Conservation (phyloP, 305 asterid genomes). For the Fraxinus dipetala region DNA sequence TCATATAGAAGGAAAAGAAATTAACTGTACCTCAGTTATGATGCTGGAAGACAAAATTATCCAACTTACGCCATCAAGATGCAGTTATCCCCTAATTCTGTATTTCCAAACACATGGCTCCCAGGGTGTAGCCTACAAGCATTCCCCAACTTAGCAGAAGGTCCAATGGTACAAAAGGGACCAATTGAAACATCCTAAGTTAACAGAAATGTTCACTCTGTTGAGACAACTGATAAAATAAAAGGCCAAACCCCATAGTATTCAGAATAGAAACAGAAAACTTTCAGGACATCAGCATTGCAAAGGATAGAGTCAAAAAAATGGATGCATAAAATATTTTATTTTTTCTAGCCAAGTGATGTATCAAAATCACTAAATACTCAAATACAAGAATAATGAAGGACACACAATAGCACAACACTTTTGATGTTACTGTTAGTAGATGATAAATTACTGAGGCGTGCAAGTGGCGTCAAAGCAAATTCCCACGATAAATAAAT, state of each 20-base stretch:
- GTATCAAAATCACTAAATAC: not conserved
- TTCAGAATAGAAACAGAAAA: constrained; percentile 4
- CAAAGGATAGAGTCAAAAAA: not conserved
- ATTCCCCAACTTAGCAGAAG: constrained; percentile 64
- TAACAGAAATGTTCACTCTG: constrained; percentile 24
- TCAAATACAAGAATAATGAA: not conserved
- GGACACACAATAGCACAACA: not conserved
- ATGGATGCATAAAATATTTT: not conserved
- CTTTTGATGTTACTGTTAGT: not conserved
- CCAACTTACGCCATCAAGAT: constrained; percentile 64
- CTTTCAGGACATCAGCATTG: not conserved
- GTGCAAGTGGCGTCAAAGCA: not conserved
- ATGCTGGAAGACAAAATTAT: constrained; percentile 6
- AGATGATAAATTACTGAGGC: not conserved
- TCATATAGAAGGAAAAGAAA: constrained; percentile 9
- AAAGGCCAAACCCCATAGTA: constrained; percentile 16
- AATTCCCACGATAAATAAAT: not conserved
- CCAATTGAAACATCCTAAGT: constrained; percentile 84
- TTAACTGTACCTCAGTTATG: not conserved
- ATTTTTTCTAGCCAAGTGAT: not conserved
- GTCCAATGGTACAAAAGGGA: constrained; percentile 85
- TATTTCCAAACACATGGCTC: constrained; percentile 75
- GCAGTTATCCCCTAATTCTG: constrained; percentile 78
- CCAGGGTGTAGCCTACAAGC: constrained; percentile 72
- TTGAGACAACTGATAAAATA: constrained; percentile 8